Base-by-base conservation (phyloP, 2,329 filamentous ascomycete genomes). In the Stemphylium lycopersici region DNA sequence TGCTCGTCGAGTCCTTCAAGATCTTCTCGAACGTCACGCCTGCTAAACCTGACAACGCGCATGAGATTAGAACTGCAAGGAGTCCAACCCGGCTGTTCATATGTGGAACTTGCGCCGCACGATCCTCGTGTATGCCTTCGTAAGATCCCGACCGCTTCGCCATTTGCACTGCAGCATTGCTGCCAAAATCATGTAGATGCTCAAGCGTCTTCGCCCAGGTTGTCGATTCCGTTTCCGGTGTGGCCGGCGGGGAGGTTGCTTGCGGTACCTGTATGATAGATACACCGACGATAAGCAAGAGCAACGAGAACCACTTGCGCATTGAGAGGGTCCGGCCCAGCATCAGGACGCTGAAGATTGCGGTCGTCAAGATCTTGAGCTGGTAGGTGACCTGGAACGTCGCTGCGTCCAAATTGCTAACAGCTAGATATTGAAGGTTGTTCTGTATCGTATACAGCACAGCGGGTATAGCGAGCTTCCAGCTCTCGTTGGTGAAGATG, bases 371-470 rank as follows among this genome's bases (percentile, higher is more conserved):
- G 60, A 98, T 95, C 84, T 97, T 97, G 53, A 98, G 81, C 77
- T 99, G 93, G 73, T 95, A 96, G 22, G 95, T 86, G 55, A 96
- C 88, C 75, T 97, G 93, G 71, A 97, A 98, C 48, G 93, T 92
- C 4, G 95, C 91, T 0, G 93, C 90, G 68, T 96, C 91, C 66
- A 98, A 76, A 64, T 98, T 97, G 57, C 90, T 91, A 10, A 97
- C 86, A 1, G 91, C 93, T 47, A 96, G 84, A 70, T 97, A 99
- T 74, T 97, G 91, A 48, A 98, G 79, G n/a, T 90, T 90, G 70
- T 97, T 98, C 68, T 97, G 91, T 24, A 97, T 74, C 0, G 93
- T 96, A 72, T 96, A 98, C 1, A 98, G 81, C 4, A 87, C 83
- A 3, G 93, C 95, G 0, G 93, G 95, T 37, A 98, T 87, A 7